Evolutionary conservation across 768 basidiomycete genomes (phyloP).

Genomic region (Trametopsis cervina): DNA sequence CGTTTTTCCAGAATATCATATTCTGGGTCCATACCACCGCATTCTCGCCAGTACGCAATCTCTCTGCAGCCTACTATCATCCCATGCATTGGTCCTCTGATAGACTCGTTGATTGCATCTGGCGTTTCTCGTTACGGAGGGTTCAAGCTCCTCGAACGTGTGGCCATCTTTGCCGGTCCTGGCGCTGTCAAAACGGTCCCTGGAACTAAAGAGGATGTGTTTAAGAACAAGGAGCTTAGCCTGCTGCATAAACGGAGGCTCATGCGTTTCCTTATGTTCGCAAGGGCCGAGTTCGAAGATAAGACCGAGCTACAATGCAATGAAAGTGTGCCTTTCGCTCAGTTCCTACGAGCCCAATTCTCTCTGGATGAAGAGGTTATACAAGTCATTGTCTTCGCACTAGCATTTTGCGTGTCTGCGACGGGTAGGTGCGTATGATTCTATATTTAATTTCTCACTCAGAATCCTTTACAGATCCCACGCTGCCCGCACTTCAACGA

Average conservation of each 20-base stretch:
- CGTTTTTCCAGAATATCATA: constrained; percentile 39
- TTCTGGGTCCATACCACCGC: constrained; percentile 34
- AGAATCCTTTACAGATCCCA: constrained; percentile 44
- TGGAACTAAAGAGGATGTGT: constrained; percentile 87
- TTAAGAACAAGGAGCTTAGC: constrained; percentile 72
- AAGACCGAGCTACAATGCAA: constrained; percentile 52
- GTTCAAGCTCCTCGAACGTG: constrained; percentile 73
- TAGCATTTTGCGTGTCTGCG: constrained; percentile 60
- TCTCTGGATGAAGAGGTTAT: constrained; percentile 50
- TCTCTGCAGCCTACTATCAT: constrained; percentile 82
- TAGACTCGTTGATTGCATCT: constrained; percentile 71
- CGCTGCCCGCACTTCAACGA: constrained; percentile 59
- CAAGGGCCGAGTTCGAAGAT: constrained; percentile 66
- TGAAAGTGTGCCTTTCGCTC: constrained; percentile 47
- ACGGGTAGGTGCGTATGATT: constrained; percentile 38
- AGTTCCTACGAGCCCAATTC: constrained; percentile 63
- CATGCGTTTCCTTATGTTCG: constrained; percentile 88
- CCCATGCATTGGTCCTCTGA: constrained; percentile 70
- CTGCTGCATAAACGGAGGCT: constrained; percentile 83
- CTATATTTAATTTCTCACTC: constrained; percentile 3
- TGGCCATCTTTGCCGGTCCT: constrained; percentile 49
- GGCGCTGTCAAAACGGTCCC: constrained; percentile 59
- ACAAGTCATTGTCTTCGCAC: constrained; percentile 63
- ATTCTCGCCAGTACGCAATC: constrained; percentile 74
- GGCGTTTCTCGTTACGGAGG: constrained; percentile 89